Evolutionary conservation across 768 basidiomycete species (phyloP).

Genomic region (button mushroom (Agaricus bisporus)): DNA sequence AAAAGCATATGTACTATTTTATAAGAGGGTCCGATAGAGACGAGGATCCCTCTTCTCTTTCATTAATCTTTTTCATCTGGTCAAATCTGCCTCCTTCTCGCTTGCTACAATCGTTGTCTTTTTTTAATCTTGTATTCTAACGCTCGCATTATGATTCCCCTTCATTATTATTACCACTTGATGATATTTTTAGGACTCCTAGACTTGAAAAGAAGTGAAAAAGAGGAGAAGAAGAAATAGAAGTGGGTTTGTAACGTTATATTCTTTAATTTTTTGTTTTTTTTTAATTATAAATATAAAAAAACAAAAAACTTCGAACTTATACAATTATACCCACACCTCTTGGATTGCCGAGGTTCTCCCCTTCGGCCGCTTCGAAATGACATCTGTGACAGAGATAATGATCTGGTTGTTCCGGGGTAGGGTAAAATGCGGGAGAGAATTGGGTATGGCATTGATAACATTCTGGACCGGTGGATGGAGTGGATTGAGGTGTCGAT

Average conservation of each 20-base stretch:
- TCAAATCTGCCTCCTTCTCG: conserved; percentile 8
- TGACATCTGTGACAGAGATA: conserved; percentile 46
- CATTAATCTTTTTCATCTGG: background rate
- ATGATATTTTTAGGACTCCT: background rate
- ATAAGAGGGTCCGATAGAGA: conserved; percentile 56
- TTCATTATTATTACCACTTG: background rate
- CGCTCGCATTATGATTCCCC: background rate
- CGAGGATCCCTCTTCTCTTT: conserved; percentile 18
- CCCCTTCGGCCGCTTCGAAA: conserved; percentile 25
- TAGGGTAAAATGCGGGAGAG: conserved; percentile 70
- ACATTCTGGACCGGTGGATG: conserved; percentile 41
- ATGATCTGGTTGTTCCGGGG: conserved; percentile 10
- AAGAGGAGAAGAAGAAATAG: no score
- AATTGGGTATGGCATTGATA: conserved; percentile 58
- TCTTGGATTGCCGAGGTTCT: conserved; percentile 20
- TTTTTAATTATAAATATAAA: no score
- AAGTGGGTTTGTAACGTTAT: conserved; percentile 9
- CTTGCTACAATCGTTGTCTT: background rate
- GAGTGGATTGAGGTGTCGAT: conserved; percentile 15
- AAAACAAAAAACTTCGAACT: conserved; percentile 1
- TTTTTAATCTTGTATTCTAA: background rate
- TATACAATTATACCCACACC: conserved; percentile 30
- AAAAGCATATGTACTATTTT: conserved; percentile 80
- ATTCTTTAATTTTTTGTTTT: conserved; percentile 9
- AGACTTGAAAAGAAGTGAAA: background rate